Evolutionary conservation across 1,139 yeast genomes (phyloP).

Genomic region (Arxiozyma heterogenica): DNA sequence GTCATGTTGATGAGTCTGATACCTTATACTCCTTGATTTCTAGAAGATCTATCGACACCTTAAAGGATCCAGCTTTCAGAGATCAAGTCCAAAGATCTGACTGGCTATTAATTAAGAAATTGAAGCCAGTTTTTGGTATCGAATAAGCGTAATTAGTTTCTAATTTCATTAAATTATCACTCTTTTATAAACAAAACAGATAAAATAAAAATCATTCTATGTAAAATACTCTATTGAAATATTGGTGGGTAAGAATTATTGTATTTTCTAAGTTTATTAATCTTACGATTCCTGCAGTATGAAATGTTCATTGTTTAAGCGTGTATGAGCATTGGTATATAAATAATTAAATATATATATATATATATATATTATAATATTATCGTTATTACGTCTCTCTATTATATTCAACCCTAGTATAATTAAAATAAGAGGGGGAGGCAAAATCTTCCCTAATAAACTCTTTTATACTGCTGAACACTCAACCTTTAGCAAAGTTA

Average conservation of each 20-base stretch:
- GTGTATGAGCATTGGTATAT: neutral
- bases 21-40: constrained; percentile 77
- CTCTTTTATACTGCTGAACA: too few relatives aligned
- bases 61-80: constrained; percentile 96
- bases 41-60: constrained; percentile 88
- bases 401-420: too few relatives aligned
- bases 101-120: constrained; percentile 82
- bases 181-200: neutral
- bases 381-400: neutral
- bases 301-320: neutral
- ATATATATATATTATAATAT: neutral
- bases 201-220: neutral
- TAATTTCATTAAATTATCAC: neutral
- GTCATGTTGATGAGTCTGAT: constrained; percentile 94
- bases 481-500: too few relatives aligned
- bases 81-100: constrained; percentile 89
- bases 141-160: constrained; percentile 15
- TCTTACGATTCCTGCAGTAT: neutral
- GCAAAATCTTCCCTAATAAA: too few relatives aligned
- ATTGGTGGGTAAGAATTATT: neutral
- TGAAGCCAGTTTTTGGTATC: constrained; percentile 70
- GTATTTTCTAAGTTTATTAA: neutral
- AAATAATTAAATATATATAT: neutral
- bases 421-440: too few relatives aligned
- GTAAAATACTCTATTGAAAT: neutral